Evolutionary conservation across 257 asterid genomes (phyloP).

Genomic region (Solanum medicagineum): DNA sequence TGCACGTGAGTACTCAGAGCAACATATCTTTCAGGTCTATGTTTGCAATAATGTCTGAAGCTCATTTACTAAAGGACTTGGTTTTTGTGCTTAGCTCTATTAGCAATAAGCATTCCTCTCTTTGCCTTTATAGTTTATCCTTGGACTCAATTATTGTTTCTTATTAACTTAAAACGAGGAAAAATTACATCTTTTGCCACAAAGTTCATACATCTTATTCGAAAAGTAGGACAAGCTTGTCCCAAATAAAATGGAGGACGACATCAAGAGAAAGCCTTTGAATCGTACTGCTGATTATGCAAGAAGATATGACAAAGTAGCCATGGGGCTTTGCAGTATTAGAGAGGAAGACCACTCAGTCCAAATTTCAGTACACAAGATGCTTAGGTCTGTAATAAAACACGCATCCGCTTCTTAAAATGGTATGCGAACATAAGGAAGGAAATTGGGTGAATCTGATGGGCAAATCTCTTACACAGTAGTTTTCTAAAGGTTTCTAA

Average conservation of each 20-base stretch:
- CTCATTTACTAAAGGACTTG: neutral
- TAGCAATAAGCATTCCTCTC: neutral
- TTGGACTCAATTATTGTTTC: neutral
- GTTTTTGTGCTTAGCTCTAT: neutral
- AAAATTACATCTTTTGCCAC: neutral
- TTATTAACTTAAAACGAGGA: neutral
- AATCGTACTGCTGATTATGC: neutral
- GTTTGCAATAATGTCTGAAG: neutral
- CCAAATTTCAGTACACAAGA: neutral
- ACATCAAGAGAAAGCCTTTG: neutral
- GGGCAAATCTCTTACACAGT: neutral
- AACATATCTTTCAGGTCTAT: neutral
- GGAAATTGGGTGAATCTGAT: neutral
- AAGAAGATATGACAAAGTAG: neutral
- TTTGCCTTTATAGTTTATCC: neutral
- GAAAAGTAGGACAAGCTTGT: neutral
- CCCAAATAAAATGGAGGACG: neutral
- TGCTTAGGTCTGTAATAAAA: neutral
- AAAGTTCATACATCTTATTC: neutral
- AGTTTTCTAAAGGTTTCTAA: neutral
- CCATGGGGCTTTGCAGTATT: neutral
- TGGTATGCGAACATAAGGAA: neutral
- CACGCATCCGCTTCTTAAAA: neutral
- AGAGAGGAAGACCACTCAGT: neutral
- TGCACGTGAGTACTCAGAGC: neutral